phyloP scores from a whole-genome alignment of 352 stramenopile species.

The Blastocystis sp. region DNA sequence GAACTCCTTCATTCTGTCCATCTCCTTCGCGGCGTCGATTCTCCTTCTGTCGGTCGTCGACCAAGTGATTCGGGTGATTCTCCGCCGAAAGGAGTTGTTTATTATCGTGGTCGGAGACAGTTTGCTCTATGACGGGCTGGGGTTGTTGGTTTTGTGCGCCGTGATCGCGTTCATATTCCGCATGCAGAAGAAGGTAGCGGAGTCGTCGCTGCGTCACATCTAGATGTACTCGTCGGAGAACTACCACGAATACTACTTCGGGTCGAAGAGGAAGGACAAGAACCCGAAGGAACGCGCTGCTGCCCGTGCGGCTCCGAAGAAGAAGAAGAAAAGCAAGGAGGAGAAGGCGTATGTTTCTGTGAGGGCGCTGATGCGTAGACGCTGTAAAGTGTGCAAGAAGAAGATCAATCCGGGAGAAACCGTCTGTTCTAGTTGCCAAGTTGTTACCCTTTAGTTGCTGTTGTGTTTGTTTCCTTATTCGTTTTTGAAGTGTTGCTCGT shows the following conservation, averaged over 20 bases:
- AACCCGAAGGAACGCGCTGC: too few relatives aligned
- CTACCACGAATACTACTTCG: conserved; percentile 62
- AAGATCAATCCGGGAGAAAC: neutral
- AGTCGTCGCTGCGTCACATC: too few relatives aligned
- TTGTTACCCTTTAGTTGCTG: neutral
- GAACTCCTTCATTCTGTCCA: neutral
- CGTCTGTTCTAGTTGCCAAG: conserved; percentile 32
- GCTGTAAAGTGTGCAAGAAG: neutral
- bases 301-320: neutral
- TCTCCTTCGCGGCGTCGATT: neutral
- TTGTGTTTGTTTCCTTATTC: neutral
- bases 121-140: conserved; percentile 3
- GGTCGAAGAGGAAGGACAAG: neutral
- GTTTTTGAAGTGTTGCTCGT: neutral
- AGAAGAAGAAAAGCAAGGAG: conserved; percentile 61
- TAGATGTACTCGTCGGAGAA: conserved; percentile 58
- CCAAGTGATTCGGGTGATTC: neutral
- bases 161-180: neutral
- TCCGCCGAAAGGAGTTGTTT: neutral
- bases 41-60: neutral
- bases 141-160: neutral
- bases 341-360: neutral
- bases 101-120: neutral
- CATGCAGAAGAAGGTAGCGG: conserved; percentile 26
- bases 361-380: conserved; percentile 2